Percentiles rank a stretch among this genome's conserved stretches.
Evolutionary conservation across 164 flowering plant genomes (phyloP).

Genomic region (Cinnamomum chago): DNA sequence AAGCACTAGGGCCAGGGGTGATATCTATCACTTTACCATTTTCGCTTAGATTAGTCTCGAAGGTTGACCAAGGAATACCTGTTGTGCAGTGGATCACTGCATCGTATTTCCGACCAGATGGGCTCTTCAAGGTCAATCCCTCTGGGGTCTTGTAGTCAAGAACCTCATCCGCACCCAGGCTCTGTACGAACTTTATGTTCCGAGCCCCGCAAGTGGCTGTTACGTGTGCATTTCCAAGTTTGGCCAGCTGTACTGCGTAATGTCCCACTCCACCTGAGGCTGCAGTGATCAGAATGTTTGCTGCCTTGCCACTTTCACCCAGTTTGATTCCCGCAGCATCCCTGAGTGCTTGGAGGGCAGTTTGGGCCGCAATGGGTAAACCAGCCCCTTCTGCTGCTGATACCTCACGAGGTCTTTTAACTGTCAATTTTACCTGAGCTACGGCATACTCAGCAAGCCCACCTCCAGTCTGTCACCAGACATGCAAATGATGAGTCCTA

Average conservation of each 20-base stretch:
- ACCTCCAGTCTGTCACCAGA: conserved; percentile 35
- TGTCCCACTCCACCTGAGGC: conserved; percentile 50
- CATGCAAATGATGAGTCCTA: not conserved
- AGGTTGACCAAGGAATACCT: conserved; percentile 25
- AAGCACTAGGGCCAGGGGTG: conserved; percentile 32
- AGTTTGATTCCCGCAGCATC: conserved; percentile 28
- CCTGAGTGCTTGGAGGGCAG: conserved; percentile 35
- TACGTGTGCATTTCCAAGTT: conserved; percentile 31
- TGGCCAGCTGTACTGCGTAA: conserved; percentile 43
- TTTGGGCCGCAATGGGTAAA: conserved; percentile 34
- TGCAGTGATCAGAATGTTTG: conserved; percentile 35
- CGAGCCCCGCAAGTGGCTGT: conserved; percentile 53
- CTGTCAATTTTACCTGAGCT: conserved; percentile 24
- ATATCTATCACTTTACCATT: conserved; percentile 48
- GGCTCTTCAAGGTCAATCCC: conserved; percentile 46
- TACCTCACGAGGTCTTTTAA: conserved; percentile 33
- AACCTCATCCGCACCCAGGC: conserved; percentile 49
- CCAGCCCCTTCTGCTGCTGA: conserved; percentile 31
- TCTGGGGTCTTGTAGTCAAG: conserved; percentile 48
- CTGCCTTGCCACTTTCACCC: conserved; percentile 17
- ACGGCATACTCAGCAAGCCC: conserved; percentile 38
- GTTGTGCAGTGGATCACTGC: conserved; percentile 47
- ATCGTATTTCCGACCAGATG: conserved; percentile 52
- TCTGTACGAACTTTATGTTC: conserved; percentile 37
- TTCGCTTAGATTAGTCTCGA: conserved; percentile 35